Evolutionary conservation across 2,329 filamentous ascomycete species (phyloP), one percentile per base, ranked within the genome.

Genomic region (Nemania sp.): DNA sequence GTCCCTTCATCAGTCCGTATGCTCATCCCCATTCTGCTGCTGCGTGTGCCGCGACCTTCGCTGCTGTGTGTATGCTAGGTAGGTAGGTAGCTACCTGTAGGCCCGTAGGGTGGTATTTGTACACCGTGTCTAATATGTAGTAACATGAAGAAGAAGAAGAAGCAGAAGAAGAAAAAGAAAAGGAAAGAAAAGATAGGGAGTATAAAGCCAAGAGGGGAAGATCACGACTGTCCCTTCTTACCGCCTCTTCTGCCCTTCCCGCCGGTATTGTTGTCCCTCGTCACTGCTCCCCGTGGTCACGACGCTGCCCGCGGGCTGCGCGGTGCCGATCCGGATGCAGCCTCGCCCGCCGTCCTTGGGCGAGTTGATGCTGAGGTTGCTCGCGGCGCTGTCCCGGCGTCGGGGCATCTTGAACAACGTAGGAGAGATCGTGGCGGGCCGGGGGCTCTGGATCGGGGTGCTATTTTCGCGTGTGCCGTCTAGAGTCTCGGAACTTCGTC

Each of bases 251-350:
- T 29, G 25, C 25, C 25, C 25, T 29, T 29, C 25, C 25, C 25
- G 25, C 25, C 25, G 37, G 18, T 57, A 55, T 35, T 52, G 53
- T 4, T 54, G 18, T 13, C 65, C 65, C 18, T 71, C 68, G 35
- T 71, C 69, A 21, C 65, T 69, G 32, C 68, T 70, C 37, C 66
- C 65, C 17, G 67, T 67, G 46, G 76, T 78, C 43, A 78, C 72
- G 0, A 78, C 69, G 4, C 75, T 72, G 1, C 70, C 72, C 10
- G 69, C 70, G 1, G 73, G 73, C 59, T 71, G 77, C 25, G 77
- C 73, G 5, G 73, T 69, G 7, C 75, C 77, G 35, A 80, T 71
- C 34, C 69, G 76, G 57, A 80, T 81, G 2, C 77, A 78, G n/a
- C 63, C 25, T 21, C 61, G 47, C 37, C 74, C 72, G 3, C 71